Evolutionary conservation across 768 basidiomycete species (phyloP).

Genomic region (Cystofilobasidium macerans): DNA sequence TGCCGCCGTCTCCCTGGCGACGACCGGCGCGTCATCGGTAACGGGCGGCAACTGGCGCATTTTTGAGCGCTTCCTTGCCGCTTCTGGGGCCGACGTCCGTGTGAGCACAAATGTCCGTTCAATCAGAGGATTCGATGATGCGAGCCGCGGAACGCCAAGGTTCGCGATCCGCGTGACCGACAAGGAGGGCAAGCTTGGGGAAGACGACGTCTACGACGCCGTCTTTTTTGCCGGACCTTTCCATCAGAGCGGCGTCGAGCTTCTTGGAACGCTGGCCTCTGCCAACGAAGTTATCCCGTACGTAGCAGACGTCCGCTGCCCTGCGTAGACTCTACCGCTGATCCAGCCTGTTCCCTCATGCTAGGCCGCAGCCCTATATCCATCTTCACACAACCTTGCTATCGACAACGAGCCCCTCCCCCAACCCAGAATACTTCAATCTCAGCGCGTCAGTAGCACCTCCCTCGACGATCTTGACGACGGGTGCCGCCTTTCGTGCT

Average conservation of each 20-base stretch:
- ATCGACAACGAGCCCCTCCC: conserved; percentile 55
- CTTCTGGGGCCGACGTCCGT: conserved; percentile 56
- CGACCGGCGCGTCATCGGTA: conserved; percentile 55
- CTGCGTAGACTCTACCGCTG: conserved; percentile 35
- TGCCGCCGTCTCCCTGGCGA: conserved; percentile 59
- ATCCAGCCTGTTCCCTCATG: background rate
- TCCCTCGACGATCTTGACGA: conserved; percentile 63
- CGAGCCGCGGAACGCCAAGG: too few relatives aligned
- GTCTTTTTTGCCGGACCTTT: conserved; percentile 82
- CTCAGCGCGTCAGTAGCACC: conserved; percentile 38
- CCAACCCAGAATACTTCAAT: conserved; percentile 61
- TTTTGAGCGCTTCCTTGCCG: conserved; percentile 67
- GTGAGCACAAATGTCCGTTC: conserved; percentile 56
- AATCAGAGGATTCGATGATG: background rate
- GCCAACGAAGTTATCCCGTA: conserved; percentile 29
- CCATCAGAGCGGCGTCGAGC: conserved; percentile 46
- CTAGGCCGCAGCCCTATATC: conserved; percentile 55
- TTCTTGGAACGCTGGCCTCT: background rate
- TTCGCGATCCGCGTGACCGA: background rate
- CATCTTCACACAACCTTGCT: conserved; percentile 80
- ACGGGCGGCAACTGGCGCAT: conserved; percentile 72
- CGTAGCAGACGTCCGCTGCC: conserved; percentile 44
- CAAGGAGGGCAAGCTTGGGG: conserved; percentile 28
- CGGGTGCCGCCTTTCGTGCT: conserved; percentile 48
- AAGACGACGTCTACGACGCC: conserved; percentile 47